Evolutionary conservation across 192 early-diverging fungal species (phyloP).

Genomic region (Backusella liffmaniae): DNA sequence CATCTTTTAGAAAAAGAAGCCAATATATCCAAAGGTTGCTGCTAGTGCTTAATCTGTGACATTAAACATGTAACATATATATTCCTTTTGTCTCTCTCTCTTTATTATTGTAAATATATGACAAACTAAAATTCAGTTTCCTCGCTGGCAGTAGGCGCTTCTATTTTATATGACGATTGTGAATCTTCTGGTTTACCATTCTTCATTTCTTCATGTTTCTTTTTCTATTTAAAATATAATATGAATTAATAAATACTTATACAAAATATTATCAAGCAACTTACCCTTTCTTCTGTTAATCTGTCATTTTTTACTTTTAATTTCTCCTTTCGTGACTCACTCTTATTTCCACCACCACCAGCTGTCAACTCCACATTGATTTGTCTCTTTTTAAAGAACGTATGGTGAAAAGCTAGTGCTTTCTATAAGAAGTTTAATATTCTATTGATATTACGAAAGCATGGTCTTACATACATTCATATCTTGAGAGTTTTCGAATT

Average conservation of each 20-base stretch:
- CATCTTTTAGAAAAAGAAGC: neutral
- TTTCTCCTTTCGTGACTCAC: conserved; percentile 45
- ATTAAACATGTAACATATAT: neutral
- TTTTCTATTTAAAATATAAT: conserved; percentile 34
- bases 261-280: conserved; percentile 7
- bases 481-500: conserved; percentile 53
- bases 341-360: conserved; percentile 70
- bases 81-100: neutral
- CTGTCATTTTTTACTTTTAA: conserved; percentile 49
- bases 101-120: neutral
- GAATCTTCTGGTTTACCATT: neutral
- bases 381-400: conserved; percentile 56
- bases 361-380: conserved; percentile 76
- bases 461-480: conserved; percentile 47
- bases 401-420: conserved; percentile 65
- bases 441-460: neutral
- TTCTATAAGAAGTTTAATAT: conserved; percentile 33
- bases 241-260: neutral
- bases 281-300: conserved; percentile 54
- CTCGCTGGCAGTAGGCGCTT: neutral
- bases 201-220: conserved; percentile 43
- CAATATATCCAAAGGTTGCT: neutral
- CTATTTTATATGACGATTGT: conserved; percentile 10
- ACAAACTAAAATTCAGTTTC: neutral
- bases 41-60: neutral